Conservation (phyloP, 2,329 filamentous ascomycete species). For the Neonectria coccinea region DNA sequence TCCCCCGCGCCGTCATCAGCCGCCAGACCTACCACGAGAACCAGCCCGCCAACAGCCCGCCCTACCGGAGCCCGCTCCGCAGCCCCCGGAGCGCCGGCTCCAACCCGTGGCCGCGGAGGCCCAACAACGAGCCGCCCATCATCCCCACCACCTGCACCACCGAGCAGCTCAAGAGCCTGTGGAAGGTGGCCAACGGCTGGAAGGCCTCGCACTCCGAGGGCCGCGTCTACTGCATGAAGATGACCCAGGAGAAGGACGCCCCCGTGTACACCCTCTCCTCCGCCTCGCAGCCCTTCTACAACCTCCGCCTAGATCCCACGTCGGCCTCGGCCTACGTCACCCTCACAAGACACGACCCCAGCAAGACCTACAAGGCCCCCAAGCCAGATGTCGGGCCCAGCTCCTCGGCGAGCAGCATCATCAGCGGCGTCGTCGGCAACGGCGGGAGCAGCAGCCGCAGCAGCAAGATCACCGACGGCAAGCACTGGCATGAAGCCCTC, state of each 20-base stretch:
- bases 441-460: constrained; percentile 43
- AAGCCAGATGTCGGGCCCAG: constrained; percentile 41
- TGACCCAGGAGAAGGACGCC: constrained; percentile 68
- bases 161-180: constrained; percentile 72
- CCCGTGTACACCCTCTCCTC: constrained; percentile 77
- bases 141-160: constrained; percentile 66
- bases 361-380: constrained; percentile 64
- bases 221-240: constrained; percentile 68
- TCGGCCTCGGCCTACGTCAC: constrained; percentile 72
- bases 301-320: constrained; percentile 72
- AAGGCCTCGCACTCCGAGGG: constrained; percentile 70
- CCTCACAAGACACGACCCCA: constrained; percentile 70
- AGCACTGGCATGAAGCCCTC: constrained; percentile 69
- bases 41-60: constrained; percentile 31
- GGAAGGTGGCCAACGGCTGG: constrained; percentile 79
- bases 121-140: constrained; percentile 56
- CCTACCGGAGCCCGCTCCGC: constrained; percentile 38
- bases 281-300: constrained; percentile 72
- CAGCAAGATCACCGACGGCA: constrained; percentile 52
- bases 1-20: constrained; percentile 74
- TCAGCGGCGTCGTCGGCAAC: constrained; percentile 49
- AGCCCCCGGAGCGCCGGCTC: constrained; percentile 40
- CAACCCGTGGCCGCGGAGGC: constrained; percentile 46
- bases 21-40: constrained; percentile 66
- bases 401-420: constrained; percentile 45